A percentile compares a stretch with the other conserved stretches of the same genome.
Conservation (phyloP, 2,329 filamentous ascomycete genomes). For the Colletotrichum neosansevieriae region DNA sequence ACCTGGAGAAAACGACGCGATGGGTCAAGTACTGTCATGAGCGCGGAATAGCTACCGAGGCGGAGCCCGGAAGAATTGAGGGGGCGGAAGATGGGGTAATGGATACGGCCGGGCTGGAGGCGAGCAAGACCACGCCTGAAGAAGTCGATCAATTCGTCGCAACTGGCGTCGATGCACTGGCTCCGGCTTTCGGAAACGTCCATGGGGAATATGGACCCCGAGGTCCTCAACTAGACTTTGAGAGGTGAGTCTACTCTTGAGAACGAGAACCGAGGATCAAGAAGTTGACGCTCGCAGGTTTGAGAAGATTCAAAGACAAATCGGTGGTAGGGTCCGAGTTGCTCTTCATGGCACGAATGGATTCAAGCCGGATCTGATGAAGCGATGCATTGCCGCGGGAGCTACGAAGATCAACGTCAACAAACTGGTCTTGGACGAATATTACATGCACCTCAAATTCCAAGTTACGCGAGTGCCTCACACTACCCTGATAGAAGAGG, state of each 20-base stretch:
- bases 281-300: slow-evolving; percentile 3
- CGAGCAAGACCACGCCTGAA: slow-evolving; percentile 73
- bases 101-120: slow-evolving; percentile 63
- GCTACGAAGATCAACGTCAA: slow-evolving; percentile 64
- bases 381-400: slow-evolving; percentile 58
- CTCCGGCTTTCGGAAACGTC: slow-evolving; percentile 82
- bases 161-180: slow-evolving; percentile 80
- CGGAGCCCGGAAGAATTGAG: slow-evolving; percentile 77
- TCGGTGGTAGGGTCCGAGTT: slow-evolving; percentile 41
- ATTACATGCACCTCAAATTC: slow-evolving; percentile 52
- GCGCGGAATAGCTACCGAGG: slow-evolving; percentile 75
- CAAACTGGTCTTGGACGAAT: slow-evolving; percentile 54
- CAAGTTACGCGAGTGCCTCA: slow-evolving; percentile 47
- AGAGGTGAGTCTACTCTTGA: slow-evolving; percentile 43
- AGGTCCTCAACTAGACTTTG: slow-evolving; percentile 72
- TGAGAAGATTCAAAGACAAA: slow-evolving; percentile 15
- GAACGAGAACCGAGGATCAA: background rate
- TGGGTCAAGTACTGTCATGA: slow-evolving; percentile 72
- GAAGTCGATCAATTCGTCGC: slow-evolving; percentile 78
- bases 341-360: slow-evolving; percentile 64
- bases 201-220: slow-evolving; percentile 79
- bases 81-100: slow-evolving; percentile 74
- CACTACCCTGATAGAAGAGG: slow-evolving; percentile 53
- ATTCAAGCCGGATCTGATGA: slow-evolving; percentile 56
- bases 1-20: slow-evolving; percentile 71